Evolutionary conservation across 179 eudicot genomes (phyloP), one percentile per base, ranked within the genome.

Genomic region (Pouteria campechiana): DNA sequence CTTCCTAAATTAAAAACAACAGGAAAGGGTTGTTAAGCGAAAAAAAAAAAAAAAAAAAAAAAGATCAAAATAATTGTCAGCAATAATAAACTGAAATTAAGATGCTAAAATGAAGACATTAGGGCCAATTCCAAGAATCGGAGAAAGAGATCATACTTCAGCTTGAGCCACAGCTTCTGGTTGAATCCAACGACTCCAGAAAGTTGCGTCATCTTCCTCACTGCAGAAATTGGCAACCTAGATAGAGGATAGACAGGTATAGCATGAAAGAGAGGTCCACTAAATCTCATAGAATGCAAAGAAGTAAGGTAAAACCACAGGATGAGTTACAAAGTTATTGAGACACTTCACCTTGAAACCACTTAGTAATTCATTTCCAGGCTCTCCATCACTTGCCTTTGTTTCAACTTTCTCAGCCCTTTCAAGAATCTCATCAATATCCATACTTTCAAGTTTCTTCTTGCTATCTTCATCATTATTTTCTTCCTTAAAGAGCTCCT

Each of bases 141-240:
- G 32, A n/a, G n/a, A 41, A 12, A 22, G 34, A 9, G 38, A 46
- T 18, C 47, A 16, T 63, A 93, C 99, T 60, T 93, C 99, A 46
- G 96, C 99, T 32, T 93, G 93, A 18, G 83, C 53, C 57, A 88
- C 50, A 60, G 88, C 74, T 1, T 88, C 99, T 1, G 95, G 95
- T 60, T 88, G 83, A 46, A 92, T 93, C 99, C 93, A 83, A 39
- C 99, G 93, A 61, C 97, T 93, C 99, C 99, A 93, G 52, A 92
- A 93, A 51, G 75, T 75, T 9, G 93, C 78, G 57, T 93, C 99
- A 60, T 92, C 96, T 64, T 92, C 96, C 37, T 96, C 93, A 73
- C 65, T 78, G 56, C 78, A 47, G 46, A 93, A 88, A 60, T 83
- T 93, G 19, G 99, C 99, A 52, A 93, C 99, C 99, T 93, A 63